Conservation (phyloP, 2,329 filamentous ascomycete species). For the Conoideocrella luteorostrata region DNA sequence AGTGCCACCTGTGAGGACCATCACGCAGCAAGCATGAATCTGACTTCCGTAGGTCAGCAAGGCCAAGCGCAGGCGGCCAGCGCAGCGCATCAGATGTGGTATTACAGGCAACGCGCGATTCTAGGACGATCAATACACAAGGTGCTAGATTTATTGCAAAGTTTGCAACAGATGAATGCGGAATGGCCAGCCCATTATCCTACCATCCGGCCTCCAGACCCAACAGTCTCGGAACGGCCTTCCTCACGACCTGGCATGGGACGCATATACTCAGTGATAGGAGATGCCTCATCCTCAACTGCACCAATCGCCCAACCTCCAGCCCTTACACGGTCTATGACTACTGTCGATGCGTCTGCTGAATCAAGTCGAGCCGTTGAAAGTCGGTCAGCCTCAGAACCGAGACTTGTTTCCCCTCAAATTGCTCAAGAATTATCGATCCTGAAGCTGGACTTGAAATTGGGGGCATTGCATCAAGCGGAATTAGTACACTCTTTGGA, state of each 20-base stretch:
- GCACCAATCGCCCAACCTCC: slow-evolving; percentile 37
- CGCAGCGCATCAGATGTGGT: slow-evolving; percentile 88
- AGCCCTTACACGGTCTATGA: slow-evolving; percentile 62
- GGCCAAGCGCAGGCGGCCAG: slow-evolving; percentile 57
- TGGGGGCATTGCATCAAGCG: slow-evolving; percentile 77
- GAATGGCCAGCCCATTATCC: slow-evolving; percentile 95
- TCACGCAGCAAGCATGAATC: slow-evolving; percentile 26
- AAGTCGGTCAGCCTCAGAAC: slow-evolving; percentile 56
- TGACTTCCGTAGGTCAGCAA: slow-evolving; percentile 38
- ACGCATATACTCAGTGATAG: slow-evolving; percentile 56
- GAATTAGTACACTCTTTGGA: slow-evolving; percentile 93
- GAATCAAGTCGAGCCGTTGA: slow-evolving; percentile 72
- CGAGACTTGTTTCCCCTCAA: slow-evolving; percentile 81
- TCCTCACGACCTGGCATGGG: slow-evolving; percentile 55
- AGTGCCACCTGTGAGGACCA: slow-evolving; percentile 63
- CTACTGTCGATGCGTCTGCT: slow-evolving; percentile 53
- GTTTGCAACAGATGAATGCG: slow-evolving; percentile 81
- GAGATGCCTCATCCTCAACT: slow-evolving; percentile 36
- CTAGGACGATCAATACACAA: slow-evolving; percentile 83
- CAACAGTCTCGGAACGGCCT: slow-evolving; percentile 35
- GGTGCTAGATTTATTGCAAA: slow-evolving; percentile 76
- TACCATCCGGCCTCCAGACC: slow-evolving; percentile 61
- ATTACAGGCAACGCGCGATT: slow-evolving; percentile 83
- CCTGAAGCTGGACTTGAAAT: slow-evolving; percentile 87
- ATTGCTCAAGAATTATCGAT: slow-evolving; percentile 95